Base-by-base conservation (phyloP, 495 filamentous ascomycete genomes). In the Aspergillus ellipticus region DNA sequence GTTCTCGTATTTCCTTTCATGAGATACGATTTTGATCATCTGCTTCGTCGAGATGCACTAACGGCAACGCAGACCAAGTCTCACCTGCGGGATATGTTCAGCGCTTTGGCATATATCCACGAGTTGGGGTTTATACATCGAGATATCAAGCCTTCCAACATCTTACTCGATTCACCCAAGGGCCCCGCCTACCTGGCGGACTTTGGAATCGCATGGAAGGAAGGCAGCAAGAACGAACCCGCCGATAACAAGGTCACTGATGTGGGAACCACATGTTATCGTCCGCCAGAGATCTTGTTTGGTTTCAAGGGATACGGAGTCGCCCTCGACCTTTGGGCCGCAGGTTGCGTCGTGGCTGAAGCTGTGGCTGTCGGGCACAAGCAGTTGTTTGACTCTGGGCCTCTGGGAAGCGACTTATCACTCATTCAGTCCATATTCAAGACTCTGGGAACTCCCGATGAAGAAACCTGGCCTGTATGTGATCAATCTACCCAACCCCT, bases 61-160 rank as follows among this genome's bases (percentile, higher is more conserved):
- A 70, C 82, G 15, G 66, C 66, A 3, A 24, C 60, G 7, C 72
- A 80, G 46, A 74, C 74, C 16, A 75, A 66, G 39, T 69, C 68
- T 9, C 73, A 79, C 59, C 80, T 95, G 57, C 68, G 63, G 9
- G 83, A 89, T 61, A 61, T 96, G 55, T 91, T 97, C 70, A 68
- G 69, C 15, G 95, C 85, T 6, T 80, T 98, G 9, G 68, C 69
- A 4, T 81, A 89, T 63, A 66, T 95, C 22, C 95, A 98, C 70
- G 56, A 67, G 9, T 69, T 82, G 13, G 84, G 81, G 7, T 90
- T 98, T 49, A 86, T 97, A 59, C 94, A 98, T 69, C 85, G 94
- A 26, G 94, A 98, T 64, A 78, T 98, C 65, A 98, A 98, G 66
- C 92, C 94, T 6, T 87, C 90, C 2, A 95, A 96, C 59, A 82